Evolutionary conservation across 257 asterid species (phyloP).

Genomic region (Osmanthus fragrans): DNA sequence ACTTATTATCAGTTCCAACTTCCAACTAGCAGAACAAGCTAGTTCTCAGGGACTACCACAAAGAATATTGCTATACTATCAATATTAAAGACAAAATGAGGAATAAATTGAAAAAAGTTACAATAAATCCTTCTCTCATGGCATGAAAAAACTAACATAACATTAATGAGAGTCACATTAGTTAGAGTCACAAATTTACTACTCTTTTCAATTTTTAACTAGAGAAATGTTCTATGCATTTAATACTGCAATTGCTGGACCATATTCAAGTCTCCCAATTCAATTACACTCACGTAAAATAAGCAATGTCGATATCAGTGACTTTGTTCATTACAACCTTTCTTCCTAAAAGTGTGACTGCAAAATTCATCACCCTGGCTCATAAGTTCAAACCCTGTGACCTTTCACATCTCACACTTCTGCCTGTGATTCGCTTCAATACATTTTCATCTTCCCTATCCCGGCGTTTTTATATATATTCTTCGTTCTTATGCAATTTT

Average conservation of each 20-base stretch:
- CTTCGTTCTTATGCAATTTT: not conserved
- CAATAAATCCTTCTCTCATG: not conserved
- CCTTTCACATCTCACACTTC: constrained; percentile 36
- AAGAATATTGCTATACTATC: not conserved
- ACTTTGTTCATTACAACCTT: constrained; percentile 30
- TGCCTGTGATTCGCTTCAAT: constrained; percentile 78
- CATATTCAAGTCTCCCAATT: not conserved
- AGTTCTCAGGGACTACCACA: not conserved
- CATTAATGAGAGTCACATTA: not conserved
- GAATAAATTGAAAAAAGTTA: not conserved
- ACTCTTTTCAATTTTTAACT: not conserved
- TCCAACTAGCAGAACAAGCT: not conserved
- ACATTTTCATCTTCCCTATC: constrained; percentile 9
- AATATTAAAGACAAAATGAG: not conserved
- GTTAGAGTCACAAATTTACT: not conserved
- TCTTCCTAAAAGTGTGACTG: constrained; percentile 34
- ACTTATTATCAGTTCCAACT: not conserved
- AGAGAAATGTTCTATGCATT: not conserved
- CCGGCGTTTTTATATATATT: constrained; percentile 36
- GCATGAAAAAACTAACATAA: not conserved
- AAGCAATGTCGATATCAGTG: constrained; percentile 16
- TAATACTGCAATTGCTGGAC: not conserved
- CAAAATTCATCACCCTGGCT: constrained; percentile 28
- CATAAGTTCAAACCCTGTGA: constrained; percentile 36
- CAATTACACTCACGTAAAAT: constrained; percentile 38